Base-by-base conservation (phyloP, 306 rosid genomes). In the Fagus sylvatica region DNA sequence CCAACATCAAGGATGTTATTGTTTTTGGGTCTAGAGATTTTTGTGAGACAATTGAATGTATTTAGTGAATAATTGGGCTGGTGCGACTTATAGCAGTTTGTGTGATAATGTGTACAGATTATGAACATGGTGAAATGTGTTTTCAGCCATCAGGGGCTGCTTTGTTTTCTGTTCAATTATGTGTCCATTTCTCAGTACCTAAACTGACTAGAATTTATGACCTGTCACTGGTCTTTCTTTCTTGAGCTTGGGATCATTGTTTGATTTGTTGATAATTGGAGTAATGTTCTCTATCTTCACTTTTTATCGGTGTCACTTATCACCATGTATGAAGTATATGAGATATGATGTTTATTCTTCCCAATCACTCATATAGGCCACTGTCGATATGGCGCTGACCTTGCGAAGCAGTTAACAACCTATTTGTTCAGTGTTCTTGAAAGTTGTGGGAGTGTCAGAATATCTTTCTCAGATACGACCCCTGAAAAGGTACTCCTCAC, bases 381-480 rank as follows among this genome's bases (percentile, higher is more conserved):
- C 67, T 95, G 98, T 76, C 89, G 90, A 9, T 95, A 89, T 82
- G 96, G 97, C 77, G 92, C 37, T 48, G 98, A 92, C 78, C 91
- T 95, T 73, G 98, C 95, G 75, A 92, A 84, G 91, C 91, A 95
- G 77, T 84, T 95, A 75, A 81, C 75, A 67, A 83, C 90, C 72
- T 76, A 85, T 82, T 83, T 95, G 84, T 88, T 83, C 49, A 85
- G 73, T 78, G 93, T 92, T 82, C 87, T 92, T 86, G 84, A 13
- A 69, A 89, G 89, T 85, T 95, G 98, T 80, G 98, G 97, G 76
- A 92, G 92, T 76, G 87, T 95, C 79, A 91, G 95, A 83, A 91
- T 95, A 91, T 92, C 98, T 84, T 95, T 89, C 82, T 88, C 98
- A n/a, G 83, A 85, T 79, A 89, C 89, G 85, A 92, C 98, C 69